Base-by-base conservation (phyloP, 768 basidiomycete species). In the Hygrocybe coccinea region DNA sequence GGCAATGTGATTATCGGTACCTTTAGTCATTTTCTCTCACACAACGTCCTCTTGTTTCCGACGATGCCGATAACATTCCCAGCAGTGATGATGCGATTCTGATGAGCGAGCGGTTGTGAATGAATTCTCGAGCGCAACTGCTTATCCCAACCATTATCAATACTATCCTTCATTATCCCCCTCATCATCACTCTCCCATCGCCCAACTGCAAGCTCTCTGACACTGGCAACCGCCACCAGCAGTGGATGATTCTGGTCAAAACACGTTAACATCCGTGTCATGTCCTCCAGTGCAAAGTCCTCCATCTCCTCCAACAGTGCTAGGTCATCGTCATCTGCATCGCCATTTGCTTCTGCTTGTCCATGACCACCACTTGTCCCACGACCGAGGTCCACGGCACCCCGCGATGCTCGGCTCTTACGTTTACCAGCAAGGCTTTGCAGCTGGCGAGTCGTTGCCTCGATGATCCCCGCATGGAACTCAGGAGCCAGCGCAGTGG, bases 211-310 rank as follows among this genome's bases (percentile, higher is more conserved):
- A 45, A 91, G 69, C 49, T 89, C 88, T 60, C 81, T 76, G 35
- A 91, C 86, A 65, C 87, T 84, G 53, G 82, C 76, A 1, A 91
- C 74, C 0, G 87, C 87, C 38, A 90, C 76, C 50, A 89, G 64
- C 56, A 91, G 62, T n/a, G 80, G 75, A 67, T 89, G 85, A 45
- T 77, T 77, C 22, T 68, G 59, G 60, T 89, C 85, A 54, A 91
- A 71, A 57, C 73, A 59, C 41, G 62, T 58, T 52, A 89, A 63
- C 69, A 86, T 74, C 75, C 81, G 85, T 44, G 71, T 78, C 83
- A 91, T 89, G 65, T 90, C 89, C 65, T 90, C 88, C 60, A 90
- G 65, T 60, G 83, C 86, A 63, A 86, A 89, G 54, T 88, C 88
- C 66, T 90, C 89, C 71, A 90, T 84, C 74, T 92, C 89, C 67